Evolutionary conservation across 331 rosid species (phyloP), one percentile per base, ranked within the genome.

Genomic region (Acacia pycnantha): DNA sequence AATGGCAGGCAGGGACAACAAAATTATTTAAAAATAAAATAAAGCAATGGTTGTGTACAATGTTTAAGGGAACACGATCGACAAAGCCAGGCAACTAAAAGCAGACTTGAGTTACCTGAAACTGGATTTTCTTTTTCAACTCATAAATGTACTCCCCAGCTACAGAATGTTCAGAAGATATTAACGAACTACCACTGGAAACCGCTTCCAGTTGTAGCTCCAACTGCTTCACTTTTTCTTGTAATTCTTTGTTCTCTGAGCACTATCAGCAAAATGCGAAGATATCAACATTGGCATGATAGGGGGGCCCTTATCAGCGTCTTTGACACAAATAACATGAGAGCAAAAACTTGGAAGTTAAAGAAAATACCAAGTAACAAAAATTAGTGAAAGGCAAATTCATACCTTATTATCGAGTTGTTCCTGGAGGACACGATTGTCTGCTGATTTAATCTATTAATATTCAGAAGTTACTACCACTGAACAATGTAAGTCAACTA

Each of bases 351-450:
- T 62, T 62, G 18, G 22, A 44, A 70, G 41, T 65, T 18, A 66
- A 33, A 33, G 26, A 67, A 68, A 35, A 68, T 68, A 37, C 8
- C 8, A 37, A 40, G 27, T 2, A 40, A 18, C 19, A 56, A 76
- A 80, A 31, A 56, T 33, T n/a, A 79, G 37, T 69, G 77, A 8
- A 76, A 81, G 68, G 65, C 46, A 73, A 53, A 74, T 71, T 81
- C 51, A 29, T 50, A 94, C 99, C 97, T 91, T 94, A 83, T 84
- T 88, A 83, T 91, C 90, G 79, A 96, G 88, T 81, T 96, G 98
- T 79, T 96, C 99, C 86, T 94, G 94, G 82, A 96, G 99, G 53
- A 96, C 89, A 67, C 97, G 98, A 77, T 96, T 94, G 88, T 96
- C 99, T 3, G 99, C 98, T 15, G 98, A 90, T 89, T 94, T 94